These are phyloP conservation scores for Dujonia santamariae DNA, from an alignment of 1,139 yeast species.

Conservation along the genomic window DNA sequence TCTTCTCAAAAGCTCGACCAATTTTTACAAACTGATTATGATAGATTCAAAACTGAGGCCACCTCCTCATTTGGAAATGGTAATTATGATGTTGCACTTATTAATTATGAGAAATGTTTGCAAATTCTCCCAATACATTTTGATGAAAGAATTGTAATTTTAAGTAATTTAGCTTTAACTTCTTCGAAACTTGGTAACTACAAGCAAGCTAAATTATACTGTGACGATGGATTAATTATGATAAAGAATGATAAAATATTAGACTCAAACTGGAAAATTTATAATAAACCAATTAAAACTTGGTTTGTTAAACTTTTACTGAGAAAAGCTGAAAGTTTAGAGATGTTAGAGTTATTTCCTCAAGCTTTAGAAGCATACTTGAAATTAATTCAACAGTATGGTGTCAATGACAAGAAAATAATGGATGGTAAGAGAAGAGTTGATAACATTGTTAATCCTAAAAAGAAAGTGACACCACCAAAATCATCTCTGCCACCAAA, in stretches of 20 bases:
- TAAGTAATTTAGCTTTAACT: constrained; percentile 75
- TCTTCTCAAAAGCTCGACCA: constrained; percentile 25
- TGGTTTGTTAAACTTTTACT: constrained; percentile 71
- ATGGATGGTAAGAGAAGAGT: constrained; percentile 87
- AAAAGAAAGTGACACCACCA: constrained; percentile 8
- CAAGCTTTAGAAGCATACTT: constrained; percentile 64
- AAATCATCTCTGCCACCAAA: constrained; percentile 14
- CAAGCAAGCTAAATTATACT: constrained; percentile 53
- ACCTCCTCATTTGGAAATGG: constrained; percentile 69
- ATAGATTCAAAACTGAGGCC: constrained; percentile 59
- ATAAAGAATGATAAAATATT: constrained; percentile 30
- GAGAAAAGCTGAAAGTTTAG: constrained; percentile 81
- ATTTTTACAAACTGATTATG: constrained; percentile 49
- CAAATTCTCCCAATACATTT: constrained; percentile 63
- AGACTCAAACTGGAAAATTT: constrained; percentile 23
- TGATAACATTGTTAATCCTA: constrained; percentile 49
- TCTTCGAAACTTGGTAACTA: constrained; percentile 73
- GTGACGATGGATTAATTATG: constrained; percentile 56
- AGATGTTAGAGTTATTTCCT: constrained; percentile 66
- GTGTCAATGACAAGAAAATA: constrained; percentile 59
- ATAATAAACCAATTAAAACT: constrained; percentile 58
- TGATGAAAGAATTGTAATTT: constrained; percentile 62
- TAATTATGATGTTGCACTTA: constrained; percentile 70
- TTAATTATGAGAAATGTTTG: constrained; percentile 60
- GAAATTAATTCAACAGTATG: constrained; percentile 56